A percentile compares a stretch with the other conserved stretches of the same genome.
Conservation (phyloP, 2,329 filamentous ascomycete genomes). For the Cladophialophora chaetospira region DNA sequence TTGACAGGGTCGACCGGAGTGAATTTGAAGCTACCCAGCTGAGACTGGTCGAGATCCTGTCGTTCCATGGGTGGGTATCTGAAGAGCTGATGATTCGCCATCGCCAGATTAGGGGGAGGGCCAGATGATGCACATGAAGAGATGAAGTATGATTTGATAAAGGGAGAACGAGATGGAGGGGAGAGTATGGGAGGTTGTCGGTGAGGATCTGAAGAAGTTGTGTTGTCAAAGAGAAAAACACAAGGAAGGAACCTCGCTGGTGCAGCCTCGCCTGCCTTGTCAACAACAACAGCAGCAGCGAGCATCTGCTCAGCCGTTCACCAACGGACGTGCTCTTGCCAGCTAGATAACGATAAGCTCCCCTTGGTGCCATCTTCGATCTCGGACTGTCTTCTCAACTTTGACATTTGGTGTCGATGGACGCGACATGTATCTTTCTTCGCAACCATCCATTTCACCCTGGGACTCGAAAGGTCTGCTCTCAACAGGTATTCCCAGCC, state of each 20-base stretch:
- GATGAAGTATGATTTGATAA: background rate
- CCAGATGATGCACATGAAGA: conserved; percentile 14
- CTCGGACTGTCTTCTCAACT: too few relatives aligned
- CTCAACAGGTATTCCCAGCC: too few relatives aligned
- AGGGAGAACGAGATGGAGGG: background rate
- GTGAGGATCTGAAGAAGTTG: background rate
- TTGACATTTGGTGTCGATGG: too few relatives aligned
- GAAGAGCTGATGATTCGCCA: conserved; percentile 21
- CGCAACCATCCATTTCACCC: too few relatives aligned
- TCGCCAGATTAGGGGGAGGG: background rate
- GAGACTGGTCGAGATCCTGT: conserved; percentile 33
- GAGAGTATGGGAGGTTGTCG: background rate
- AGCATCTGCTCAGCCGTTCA: too few relatives aligned
- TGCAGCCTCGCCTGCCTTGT: too few relatives aligned
- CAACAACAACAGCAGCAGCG: too few relatives aligned
- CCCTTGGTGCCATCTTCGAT: too few relatives aligned
- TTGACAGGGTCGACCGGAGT: conserved; percentile 28
- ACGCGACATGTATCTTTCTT: too few relatives aligned
- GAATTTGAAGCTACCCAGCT: conserved; percentile 35
- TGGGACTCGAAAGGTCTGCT: too few relatives aligned
- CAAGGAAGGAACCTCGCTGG: background rate
- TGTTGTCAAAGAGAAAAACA: background rate
- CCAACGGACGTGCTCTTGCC: too few relatives aligned
- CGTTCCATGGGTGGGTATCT: conserved; percentile 33
- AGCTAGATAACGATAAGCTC: too few relatives aligned